Base-by-base conservation (phyloP, 805 yeast genomes). In the Lachancea mirantina region DNA sequence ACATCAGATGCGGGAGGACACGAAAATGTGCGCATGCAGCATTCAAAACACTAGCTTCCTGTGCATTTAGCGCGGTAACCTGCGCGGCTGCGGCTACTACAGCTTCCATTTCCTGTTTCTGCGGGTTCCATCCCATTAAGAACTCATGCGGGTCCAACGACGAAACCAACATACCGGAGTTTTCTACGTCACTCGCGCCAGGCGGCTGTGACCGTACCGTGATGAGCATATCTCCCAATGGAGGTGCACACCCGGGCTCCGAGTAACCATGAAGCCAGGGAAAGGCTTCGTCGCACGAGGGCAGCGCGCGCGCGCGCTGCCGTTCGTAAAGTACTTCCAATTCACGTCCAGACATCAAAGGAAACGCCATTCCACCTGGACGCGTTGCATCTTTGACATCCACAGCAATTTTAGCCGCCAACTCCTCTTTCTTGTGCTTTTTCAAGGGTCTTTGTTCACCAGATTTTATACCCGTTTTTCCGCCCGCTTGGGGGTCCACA, bases 221-320 rank as follows among this genome's bases (percentile, higher is more conserved):
- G 18, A 46, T 20, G 27, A 28, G 23, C 11, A 14, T 19, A 4
- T 8, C 10, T n/a, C 55, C 51, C 15, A 49, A 48, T 25, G 50
- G 49, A 4, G 43, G 43, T 19, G 22, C 32, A n/a, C n/a, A n/a
- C n/a, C 2, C 49, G 30, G 1, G 62, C 52, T 14, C 57, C 45
- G 17, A 57, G 15, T 82, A 63, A 1, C 94, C 92, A 53, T 88
- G 95, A 16, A 84, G 64, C 96, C 96, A 87, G 0, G 96, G 96
- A 47, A 87, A 88, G 68, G 88, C 73, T 8, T 50, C 49, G 15
- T 66, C 70, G 13, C 88, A 78, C 3, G 71, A 72, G 0, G 96
- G 95, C 24, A 78, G 49, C 3, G 64, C 60, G 7, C 36, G 35
- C 9, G 32, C 10, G 15, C 32, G 28, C 21, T 47, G 52, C 11